Evolutionary conservation across 768 basidiomycete species (phyloP).

Genomic region (Sarcodon sp.): DNA sequence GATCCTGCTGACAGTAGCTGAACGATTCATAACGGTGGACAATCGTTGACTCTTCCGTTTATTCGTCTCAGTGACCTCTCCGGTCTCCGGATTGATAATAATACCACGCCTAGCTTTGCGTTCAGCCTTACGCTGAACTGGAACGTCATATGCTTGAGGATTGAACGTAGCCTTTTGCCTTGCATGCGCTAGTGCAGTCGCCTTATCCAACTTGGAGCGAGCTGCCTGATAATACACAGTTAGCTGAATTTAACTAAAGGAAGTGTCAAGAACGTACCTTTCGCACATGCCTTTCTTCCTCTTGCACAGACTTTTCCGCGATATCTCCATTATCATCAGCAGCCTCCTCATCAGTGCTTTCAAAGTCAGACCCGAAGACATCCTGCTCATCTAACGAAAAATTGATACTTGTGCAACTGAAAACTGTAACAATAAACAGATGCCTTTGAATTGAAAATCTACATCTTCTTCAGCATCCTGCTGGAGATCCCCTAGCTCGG

Average conservation of each 20-base stretch:
- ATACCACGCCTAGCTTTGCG: conserved; percentile 43
- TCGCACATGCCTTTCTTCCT: conserved; percentile 44
- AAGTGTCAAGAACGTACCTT: conserved; percentile 23
- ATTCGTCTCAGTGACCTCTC: conserved; percentile 32
- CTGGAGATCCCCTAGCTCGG: conserved; percentile 33
- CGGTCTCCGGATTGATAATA: conserved; percentile 46
- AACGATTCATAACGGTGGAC: conserved; percentile 61
- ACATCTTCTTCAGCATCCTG: conserved; percentile 60
- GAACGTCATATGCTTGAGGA: conserved; percentile 27
- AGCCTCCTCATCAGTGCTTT: conserved; percentile 64
- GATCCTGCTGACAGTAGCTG: conserved; percentile 49
- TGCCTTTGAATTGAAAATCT: conserved; percentile 63
- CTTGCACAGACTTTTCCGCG: conserved; percentile 41
- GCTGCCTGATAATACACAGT: conserved; percentile 27
- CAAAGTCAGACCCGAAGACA: conserved; percentile 74
- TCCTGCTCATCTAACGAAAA: conserved; percentile 59
- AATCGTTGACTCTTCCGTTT: conserved; percentile 39
- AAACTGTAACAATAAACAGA: background rate
- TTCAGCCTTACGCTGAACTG: conserved; percentile 17
- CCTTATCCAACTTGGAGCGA: conserved; percentile 44
- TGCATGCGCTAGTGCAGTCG: conserved; percentile 53
- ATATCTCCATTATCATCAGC: conserved; percentile 24
- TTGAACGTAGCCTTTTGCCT: conserved; percentile 59
- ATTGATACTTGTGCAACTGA: background rate
- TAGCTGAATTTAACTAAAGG: background rate